Evolutionary conservation across 352 stramenopile species (phyloP).

Genomic region (Aphanomyces astaci): DNA sequence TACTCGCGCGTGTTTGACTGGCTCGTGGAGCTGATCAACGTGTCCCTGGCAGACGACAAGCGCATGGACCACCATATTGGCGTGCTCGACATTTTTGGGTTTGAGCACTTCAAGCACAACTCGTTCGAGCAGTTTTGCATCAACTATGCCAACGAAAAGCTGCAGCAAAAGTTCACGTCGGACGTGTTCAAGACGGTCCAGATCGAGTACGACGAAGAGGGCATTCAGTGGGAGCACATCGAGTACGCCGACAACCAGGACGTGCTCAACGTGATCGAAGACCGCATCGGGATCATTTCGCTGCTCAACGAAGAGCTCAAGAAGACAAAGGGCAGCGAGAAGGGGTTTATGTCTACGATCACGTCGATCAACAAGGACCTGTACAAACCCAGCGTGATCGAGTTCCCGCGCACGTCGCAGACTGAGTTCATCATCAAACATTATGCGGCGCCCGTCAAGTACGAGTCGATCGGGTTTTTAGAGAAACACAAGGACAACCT

Average conservation of each 20-base stretch:
- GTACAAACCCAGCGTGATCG: constrained; percentile 67
- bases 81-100: constrained; percentile 98
- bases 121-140: constrained; percentile 83
- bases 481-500: constrained; percentile 96
- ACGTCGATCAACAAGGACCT: constrained; percentile 77
- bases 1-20: constrained; percentile 91
- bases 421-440: constrained; percentile 92
- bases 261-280: constrained; percentile 83
- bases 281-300: constrained; percentile 80
- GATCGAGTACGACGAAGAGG: constrained; percentile 81
- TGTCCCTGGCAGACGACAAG: constrained; percentile 67
- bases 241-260: constrained; percentile 87
- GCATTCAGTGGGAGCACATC: constrained; percentile 92
- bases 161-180: constrained; percentile 86
- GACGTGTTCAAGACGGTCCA: constrained; percentile 87
- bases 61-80: constrained; percentile 85
- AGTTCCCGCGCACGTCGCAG: constrained; percentile 74
- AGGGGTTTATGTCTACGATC: constrained; percentile 80
- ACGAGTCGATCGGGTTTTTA: constrained; percentile 89
- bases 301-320: constrained; percentile 86
- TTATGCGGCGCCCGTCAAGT: constrained; percentile 91
- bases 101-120: constrained; percentile 97
- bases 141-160: constrained; percentile 79
- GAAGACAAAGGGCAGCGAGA: constrained; percentile 65
- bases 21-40: constrained; percentile 89